phyloP scores from a whole-genome alignment of 352 stramenopile species.

The Globisporangium ultimum region DNA sequence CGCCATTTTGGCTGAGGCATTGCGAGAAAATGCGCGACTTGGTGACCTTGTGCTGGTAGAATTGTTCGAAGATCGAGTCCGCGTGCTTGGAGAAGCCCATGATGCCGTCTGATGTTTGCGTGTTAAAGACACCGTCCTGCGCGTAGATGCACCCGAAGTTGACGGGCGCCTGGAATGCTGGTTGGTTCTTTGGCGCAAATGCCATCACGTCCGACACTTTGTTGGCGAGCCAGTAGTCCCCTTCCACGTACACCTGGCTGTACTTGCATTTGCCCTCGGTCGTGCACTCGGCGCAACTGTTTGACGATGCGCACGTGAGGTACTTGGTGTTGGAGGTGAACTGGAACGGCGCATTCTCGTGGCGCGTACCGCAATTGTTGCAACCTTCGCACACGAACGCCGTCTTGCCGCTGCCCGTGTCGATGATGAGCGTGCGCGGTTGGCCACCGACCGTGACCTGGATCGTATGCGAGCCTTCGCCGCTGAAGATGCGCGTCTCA shows the following conservation, averaged over 20 bases:
- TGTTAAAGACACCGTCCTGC: constrained; percentile 89
- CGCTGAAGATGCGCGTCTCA: constrained; percentile 21
- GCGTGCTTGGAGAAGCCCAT: constrained; percentile 93
- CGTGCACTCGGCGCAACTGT: constrained; percentile 27
- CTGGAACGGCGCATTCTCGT: constrained; percentile 78
- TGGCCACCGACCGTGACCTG: constrained; percentile 62
- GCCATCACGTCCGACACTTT: constrained; percentile 80
- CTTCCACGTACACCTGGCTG: constrained; percentile 92
- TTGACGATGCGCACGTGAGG: constrained; percentile 30
- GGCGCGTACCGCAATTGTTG: constrained; percentile 77
- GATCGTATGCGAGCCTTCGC: constrained; percentile 74
- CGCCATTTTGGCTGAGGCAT: constrained; percentile 87
- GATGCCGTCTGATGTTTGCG: constrained; percentile 94
- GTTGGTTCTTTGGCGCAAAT: constrained; percentile 19
- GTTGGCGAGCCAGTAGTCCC: constrained; percentile 89
- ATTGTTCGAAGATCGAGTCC: constrained; percentile 91
- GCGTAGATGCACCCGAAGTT: constrained; percentile 94
- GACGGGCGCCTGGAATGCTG: constrained; percentile 41
- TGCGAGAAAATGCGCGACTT: constrained; percentile 89
- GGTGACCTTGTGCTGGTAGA: constrained; percentile 82
- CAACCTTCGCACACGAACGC: constrained; percentile 94
- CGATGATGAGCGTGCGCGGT: constrained; percentile 90
- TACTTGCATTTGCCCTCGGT: constrained; percentile 82
- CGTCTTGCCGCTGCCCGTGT: constrained; percentile 94
- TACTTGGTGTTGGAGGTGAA: constrained; percentile 47